Percentiles rank a stretch among this genome's conserved stretches.
Evolutionary conservation across 2,329 filamentous ascomycete species (phyloP).

Genomic region (Fusarium chuoi): DNA sequence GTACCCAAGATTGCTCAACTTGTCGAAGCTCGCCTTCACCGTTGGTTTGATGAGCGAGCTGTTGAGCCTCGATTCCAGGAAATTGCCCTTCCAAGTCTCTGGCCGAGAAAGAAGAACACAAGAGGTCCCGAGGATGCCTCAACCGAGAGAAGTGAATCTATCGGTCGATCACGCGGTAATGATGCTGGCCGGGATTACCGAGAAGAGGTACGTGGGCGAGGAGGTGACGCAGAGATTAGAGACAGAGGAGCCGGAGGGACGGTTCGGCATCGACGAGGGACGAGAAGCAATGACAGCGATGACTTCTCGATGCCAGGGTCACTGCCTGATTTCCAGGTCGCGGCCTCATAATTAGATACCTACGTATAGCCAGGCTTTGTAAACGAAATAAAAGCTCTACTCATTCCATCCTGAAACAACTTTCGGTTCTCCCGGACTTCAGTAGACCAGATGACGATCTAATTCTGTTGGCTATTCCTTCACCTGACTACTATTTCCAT

Average conservation of each 20-base stretch:
- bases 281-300: slow-evolving; percentile 50
- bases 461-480: not conserved
- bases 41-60: slow-evolving; percentile 88
- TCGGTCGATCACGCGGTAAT: slow-evolving; percentile 64
- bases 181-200: slow-evolving; percentile 62
- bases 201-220: slow-evolving; percentile 60
- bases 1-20: slow-evolving; percentile 90
- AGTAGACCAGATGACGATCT: not conserved
- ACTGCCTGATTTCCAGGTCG: slow-evolving; percentile 53
- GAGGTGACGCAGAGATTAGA: slow-evolving; percentile 56
- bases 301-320: slow-evolving; percentile 60
- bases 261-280: slow-evolving; percentile 53
- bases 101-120: slow-evolving; percentile 87
- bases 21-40: slow-evolving; percentile 81
- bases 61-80: slow-evolving; percentile 90
- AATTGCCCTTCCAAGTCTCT: slow-evolving; percentile 82
- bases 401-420: not conserved
- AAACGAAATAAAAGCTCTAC: slow-evolving; percentile 10
- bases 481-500: not conserved
- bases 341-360: slow-evolving; percentile 34
- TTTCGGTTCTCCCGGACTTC: not conserved
- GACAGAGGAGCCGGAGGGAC: slow-evolving; percentile 50
- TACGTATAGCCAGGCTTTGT: not conserved
- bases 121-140: slow-evolving; percentile 73
- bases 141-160: slow-evolving; percentile 58